phyloP scores from a whole-genome alignment of 1,284 basidiomycete species.

The Ganoderma resinaceum region DNA sequence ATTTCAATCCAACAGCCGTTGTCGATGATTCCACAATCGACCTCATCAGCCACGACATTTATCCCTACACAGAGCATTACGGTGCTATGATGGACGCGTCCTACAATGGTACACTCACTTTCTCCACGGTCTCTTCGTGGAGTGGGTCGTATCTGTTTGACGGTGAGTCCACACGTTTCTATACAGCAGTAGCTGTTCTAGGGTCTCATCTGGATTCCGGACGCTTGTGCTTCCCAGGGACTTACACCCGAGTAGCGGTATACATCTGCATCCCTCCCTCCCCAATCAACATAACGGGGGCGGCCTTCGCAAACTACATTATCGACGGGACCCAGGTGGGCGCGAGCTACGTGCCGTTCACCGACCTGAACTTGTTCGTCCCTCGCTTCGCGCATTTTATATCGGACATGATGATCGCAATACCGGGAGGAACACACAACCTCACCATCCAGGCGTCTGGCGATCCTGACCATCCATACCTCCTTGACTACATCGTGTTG shows the following conservation, averaged over 20 bases:
- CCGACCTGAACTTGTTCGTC: neutral
- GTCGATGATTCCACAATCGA: neutral
- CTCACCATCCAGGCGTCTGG: neutral
- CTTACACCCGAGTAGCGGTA: neutral
- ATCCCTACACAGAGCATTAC: neutral
- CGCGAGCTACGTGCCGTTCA: neutral
- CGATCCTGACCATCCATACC: neutral
- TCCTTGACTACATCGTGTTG: conserved; percentile 5
- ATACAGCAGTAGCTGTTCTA: neutral
- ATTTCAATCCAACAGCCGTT: neutral
- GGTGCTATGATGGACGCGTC: neutral
- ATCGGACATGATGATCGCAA: neutral
- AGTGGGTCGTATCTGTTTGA: neutral
- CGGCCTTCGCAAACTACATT: neutral
- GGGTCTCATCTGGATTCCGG: neutral
- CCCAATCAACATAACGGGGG: neutral
- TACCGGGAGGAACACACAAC: neutral
- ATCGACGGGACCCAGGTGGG: neutral
- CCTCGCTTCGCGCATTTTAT: neutral
- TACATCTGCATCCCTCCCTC: neutral
- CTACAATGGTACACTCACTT: neutral
- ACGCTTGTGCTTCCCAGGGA: neutral
- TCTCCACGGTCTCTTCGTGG: neutral
- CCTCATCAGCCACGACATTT: neutral
- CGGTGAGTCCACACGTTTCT: neutral